A percentile compares a stretch with the other conserved stretches of the same genome.
phyloP scores from a whole-genome alignment of 2,329 filamentous ascomycete species.

The Paradendryphiella salina region DNA sequence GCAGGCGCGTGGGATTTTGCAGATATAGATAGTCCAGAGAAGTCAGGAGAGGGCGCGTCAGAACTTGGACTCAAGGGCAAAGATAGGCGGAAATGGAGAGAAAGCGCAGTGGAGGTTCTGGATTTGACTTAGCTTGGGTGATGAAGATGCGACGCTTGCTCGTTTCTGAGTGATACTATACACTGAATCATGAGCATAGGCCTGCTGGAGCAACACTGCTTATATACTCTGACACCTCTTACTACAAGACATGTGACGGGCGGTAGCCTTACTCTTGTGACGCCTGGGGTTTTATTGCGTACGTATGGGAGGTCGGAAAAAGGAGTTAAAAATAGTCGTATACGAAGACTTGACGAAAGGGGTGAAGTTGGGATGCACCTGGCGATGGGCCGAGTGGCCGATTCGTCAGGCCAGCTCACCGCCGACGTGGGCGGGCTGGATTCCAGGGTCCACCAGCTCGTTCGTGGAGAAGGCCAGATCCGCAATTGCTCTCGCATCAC shows the following conservation, averaged over 20 bases:
- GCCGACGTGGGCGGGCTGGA: conserved; percentile 24
- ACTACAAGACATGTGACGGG: no score
- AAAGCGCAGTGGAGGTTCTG: conserved; percentile 44
- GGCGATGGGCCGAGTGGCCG: conserved; percentile 19
- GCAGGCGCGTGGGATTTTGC: conserved; percentile 40
- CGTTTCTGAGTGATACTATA: no score
- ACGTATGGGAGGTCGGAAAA: no score
- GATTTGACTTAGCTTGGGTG: conserved; percentile 35
- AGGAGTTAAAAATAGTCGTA: conserved; percentile 3
- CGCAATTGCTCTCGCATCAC: conserved; percentile 27
- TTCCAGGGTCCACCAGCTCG: conserved; percentile 33
- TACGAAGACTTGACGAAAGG: conserved; percentile 16
- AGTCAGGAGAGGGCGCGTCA: neutral
- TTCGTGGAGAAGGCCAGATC: conserved; percentile 29
- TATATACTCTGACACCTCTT: no score
- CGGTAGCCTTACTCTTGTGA: no score
- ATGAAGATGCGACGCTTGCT: neutral
- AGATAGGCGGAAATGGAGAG: conserved; percentile 39
- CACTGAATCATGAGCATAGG: no score
- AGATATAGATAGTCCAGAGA: conserved; percentile 29
- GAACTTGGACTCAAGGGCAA: conserved; percentile 24
- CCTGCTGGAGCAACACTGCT: no score
- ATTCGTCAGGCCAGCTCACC: conserved; percentile 29
- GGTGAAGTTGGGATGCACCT: conserved; percentile 20
- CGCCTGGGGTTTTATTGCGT: no score